Evolutionary conservation across 768 basidiomycete genomes (phyloP).

Genomic region (Phylloporus sp.): DNA sequence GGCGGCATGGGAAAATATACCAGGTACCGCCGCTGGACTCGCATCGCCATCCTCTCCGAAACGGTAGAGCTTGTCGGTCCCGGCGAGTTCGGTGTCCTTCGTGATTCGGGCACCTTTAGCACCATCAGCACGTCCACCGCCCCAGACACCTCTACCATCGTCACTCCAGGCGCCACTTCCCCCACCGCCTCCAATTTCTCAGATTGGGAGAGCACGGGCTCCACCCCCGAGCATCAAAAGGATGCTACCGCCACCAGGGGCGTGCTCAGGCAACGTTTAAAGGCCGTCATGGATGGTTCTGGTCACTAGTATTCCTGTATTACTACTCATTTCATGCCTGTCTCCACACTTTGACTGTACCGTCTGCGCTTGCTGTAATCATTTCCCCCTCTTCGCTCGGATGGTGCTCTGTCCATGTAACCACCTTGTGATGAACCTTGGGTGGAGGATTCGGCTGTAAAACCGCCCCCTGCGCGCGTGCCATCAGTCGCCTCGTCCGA

Average conservation of each 20-base stretch:
- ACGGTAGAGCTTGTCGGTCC: constrained; percentile 52
- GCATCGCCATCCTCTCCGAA: constrained; percentile 75
- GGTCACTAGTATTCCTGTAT: constrained; percentile 22
- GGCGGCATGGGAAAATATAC: constrained; percentile 94
- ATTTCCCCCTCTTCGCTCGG: constrained; percentile 77
- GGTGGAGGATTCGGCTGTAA: constrained; percentile 70
- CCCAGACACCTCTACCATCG: constrained; percentile 21
- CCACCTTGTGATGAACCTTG: constrained; percentile 73
- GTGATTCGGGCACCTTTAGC: constrained; percentile 23
- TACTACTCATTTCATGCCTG: constrained; percentile 22
- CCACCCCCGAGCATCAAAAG: constrained; percentile 17
- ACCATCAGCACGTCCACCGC: constrained; percentile 11
- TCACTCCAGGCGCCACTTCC: constrained; percentile 20
- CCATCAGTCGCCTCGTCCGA: constrained; percentile 1
- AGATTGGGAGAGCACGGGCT: constrained; percentile 28
- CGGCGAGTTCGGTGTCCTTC: constrained; percentile 28
- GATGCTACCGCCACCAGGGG: constrained; percentile 13
- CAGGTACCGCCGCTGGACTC: constrained; percentile 79
- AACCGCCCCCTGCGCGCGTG: constrained; percentile 54
- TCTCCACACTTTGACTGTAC: constrained; percentile 87
- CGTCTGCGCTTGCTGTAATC: constrained; percentile 87
- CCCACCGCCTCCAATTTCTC: constrained; percentile 29
- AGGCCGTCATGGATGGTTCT: constrained; percentile 27
- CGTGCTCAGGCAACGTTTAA: constrained; percentile 28
- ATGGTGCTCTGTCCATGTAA: constrained; percentile 92